A percentile compares a stretch with the other conserved stretches of the same genome.
phyloP scores from a whole-genome alignment of 208 protist species.

The Endotrypanum monterogeii region DNA sequence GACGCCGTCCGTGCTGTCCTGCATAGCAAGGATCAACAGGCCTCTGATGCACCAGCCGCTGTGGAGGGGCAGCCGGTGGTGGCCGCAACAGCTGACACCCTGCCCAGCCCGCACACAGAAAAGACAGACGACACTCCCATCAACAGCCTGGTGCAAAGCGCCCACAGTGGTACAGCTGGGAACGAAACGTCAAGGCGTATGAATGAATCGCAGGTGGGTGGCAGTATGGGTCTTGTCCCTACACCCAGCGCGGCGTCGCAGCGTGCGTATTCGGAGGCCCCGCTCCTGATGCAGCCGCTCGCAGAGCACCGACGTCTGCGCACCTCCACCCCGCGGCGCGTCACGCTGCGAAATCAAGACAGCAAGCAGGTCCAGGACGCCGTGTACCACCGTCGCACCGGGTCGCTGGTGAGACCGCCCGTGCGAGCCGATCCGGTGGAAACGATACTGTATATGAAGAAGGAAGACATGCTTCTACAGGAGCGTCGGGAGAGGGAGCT shows the following conservation, averaged over 20 bases:
- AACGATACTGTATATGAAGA: constrained; percentile 33
- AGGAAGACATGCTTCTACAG: constrained; percentile 34
- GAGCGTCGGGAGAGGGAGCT: constrained; percentile 14
- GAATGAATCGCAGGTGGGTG: constrained; percentile 6
- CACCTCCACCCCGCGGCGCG: constrained; percentile 32
- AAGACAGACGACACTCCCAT: not conserved
- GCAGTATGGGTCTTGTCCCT: constrained; percentile 22
- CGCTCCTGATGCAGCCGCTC: not conserved
- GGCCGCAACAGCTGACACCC: not conserved
- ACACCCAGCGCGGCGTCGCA: constrained; percentile 20
- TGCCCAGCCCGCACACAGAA: not conserved
- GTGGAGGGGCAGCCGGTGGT: not conserved
- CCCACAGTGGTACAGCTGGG: not conserved
- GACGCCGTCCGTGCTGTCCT: not conserved
- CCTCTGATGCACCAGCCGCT: not conserved
- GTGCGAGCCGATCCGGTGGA: constrained; percentile 34
- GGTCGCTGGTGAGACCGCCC: not conserved
- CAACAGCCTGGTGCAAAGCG: not conserved
- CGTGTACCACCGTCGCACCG: constrained; percentile 27
- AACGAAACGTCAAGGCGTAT: not conserved
- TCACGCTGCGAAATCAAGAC: constrained; percentile 17
- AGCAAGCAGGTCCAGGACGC: constrained; percentile 39
- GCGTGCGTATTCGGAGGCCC: not conserved
- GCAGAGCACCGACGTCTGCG: constrained; percentile 30
- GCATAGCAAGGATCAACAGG: not conserved